phyloP scores from a whole-genome alignment of 768 basidiomycete genomes.

The Lactarius sp. region DNA sequence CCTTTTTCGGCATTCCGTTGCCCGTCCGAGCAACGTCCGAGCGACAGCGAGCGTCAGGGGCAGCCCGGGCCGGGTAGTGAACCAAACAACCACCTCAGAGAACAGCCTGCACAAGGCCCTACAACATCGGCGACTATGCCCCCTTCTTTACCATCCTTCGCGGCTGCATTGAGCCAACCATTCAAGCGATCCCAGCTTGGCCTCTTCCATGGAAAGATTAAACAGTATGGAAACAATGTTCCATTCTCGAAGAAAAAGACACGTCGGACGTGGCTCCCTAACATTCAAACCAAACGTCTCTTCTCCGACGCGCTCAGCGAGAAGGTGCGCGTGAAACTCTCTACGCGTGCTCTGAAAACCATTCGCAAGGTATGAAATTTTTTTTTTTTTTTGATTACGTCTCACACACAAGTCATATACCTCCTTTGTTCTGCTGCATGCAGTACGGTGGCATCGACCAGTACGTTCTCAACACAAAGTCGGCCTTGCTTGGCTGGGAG shows the following conservation, averaged over 20 bases:
- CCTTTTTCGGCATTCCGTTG: slow-evolving; percentile 10
- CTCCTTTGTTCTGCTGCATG: neutral
- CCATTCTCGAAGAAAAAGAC: slow-evolving; percentile 88
- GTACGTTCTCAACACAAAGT: slow-evolving; percentile 40
- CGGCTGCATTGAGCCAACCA: slow-evolving; percentile 47
- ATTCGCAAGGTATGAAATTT: slow-evolving; percentile 65
- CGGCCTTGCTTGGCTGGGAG: slow-evolving; percentile 38
- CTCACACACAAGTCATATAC: neutral
- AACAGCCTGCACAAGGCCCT: too few species aligned
- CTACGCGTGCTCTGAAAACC: slow-evolving; percentile 70
- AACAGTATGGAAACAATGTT: slow-evolving; percentile 82
- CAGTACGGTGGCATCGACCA: slow-evolving; percentile 36
- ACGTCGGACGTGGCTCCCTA: slow-evolving; percentile 82
- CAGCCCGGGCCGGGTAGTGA: neutral
- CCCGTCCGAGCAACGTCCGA: neutral
- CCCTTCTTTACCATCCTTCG: slow-evolving; percentile 32
- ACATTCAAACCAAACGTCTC: slow-evolving; percentile 73
- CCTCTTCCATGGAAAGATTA: slow-evolving; percentile 77
- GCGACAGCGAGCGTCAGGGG: neutral
- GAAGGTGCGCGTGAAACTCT: slow-evolving; percentile 61
- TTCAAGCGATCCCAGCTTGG: slow-evolving; percentile 80
- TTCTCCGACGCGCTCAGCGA: slow-evolving; percentile 59
- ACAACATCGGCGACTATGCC: slow-evolving; percentile 30
- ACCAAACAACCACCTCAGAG: neutral
- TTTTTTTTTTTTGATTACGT: neutral